These are phyloP conservation scores for Linum usitatissimum DNA, from an alignment of 345 rosid genomes.

Conservation along the genomic window DNA sequence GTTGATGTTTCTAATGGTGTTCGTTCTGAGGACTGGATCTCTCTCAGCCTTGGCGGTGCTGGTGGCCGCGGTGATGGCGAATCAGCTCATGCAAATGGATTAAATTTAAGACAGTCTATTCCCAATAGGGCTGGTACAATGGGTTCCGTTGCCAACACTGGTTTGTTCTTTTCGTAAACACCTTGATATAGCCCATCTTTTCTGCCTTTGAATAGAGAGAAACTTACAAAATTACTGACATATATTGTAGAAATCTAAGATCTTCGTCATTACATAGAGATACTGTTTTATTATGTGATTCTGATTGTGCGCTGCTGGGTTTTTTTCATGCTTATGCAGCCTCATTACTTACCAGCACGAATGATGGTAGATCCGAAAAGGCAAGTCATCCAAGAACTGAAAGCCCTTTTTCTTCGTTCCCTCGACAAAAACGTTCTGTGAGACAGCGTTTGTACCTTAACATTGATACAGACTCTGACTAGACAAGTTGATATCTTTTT, in stretches of 20 bases:
- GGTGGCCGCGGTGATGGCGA: slow-evolving; percentile 3
- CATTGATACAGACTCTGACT: slow-evolving; percentile 2
- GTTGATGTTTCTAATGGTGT: slow-evolving; percentile 10
- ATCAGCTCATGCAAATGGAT: slow-evolving; percentile 8
- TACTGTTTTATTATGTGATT: not conserved
- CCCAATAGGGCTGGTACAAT: not conserved
- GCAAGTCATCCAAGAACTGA: slow-evolving; percentile 11
- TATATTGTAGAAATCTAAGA: not conserved
- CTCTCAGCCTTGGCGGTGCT: slow-evolving; percentile 21
- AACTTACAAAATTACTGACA: not conserved
- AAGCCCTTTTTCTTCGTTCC: slow-evolving; percentile 26
- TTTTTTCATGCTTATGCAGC: slow-evolving; percentile 9
- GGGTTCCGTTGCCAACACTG: not conserved
- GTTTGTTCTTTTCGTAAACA: not conserved
- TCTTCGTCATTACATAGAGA: not conserved
- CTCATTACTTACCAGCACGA: slow-evolving; percentile 10
- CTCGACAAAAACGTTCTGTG: slow-evolving; percentile 28
- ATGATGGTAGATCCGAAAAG: slow-evolving; percentile 10
- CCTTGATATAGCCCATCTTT: not conserved
- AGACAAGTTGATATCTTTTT: not conserved
- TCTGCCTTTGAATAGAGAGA: too few relatives aligned
- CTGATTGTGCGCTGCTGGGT: not conserved
- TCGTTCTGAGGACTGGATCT: slow-evolving; percentile 24
- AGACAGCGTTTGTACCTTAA: slow-evolving; percentile 14
- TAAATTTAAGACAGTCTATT: slow-evolving; percentile 3